Conservation (phyloP, 2,329 filamentous ascomycete species). For the Akanthomyces muscarius region DNA sequence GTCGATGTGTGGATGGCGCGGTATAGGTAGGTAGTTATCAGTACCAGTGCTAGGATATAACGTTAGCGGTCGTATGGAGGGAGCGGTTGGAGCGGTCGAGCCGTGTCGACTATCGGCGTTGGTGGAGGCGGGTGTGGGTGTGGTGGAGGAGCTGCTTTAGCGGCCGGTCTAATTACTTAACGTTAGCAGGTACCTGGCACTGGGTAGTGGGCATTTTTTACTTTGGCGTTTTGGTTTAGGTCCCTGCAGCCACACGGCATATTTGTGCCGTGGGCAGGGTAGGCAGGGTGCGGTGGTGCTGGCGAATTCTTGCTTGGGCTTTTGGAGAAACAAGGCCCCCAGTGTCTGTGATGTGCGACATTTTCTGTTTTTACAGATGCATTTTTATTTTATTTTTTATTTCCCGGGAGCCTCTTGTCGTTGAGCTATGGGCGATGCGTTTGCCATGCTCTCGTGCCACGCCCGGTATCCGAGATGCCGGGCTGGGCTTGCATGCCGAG, state of each 20-base stretch:
- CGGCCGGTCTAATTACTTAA: no score
- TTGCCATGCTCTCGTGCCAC: background rate
- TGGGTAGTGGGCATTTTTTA: no score
- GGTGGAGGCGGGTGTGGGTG: no score
- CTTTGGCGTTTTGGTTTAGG: background rate
- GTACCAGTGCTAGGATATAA: no score
- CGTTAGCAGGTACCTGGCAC: no score
- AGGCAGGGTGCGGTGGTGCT: no score
- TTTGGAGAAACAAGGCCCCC: background rate
- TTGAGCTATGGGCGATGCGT: background rate
- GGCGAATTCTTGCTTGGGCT: background rate
- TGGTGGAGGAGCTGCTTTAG: no score
- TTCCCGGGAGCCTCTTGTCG: background rate
- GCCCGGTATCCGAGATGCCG: no score
- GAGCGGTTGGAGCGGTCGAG: background rate
- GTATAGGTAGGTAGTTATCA: background rate
- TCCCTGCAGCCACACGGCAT: background rate
- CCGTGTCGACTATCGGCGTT: background rate
- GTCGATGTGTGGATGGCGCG: background rate
- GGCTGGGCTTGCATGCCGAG: background rate
- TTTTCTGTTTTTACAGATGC: background rate
- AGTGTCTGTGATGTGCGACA: no score
- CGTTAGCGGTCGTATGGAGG: background rate
- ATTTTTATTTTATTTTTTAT: background rate
- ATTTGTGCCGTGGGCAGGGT: background rate